phyloP scores from a whole-genome alignment of 1,284 basidiomycete species.

The Austropuccinia psidii region DNA sequence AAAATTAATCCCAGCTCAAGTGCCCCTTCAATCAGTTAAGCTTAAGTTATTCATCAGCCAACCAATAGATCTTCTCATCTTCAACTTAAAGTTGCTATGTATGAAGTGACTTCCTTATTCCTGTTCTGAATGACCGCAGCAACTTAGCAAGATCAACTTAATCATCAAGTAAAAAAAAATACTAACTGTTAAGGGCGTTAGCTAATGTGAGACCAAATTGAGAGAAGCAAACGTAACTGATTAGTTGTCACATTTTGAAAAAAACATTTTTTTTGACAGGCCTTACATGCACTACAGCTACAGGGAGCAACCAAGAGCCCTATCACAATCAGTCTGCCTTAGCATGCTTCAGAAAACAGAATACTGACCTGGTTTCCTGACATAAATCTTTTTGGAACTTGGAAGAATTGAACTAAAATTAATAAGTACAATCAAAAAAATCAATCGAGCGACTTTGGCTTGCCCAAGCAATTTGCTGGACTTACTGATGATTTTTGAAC shows the following conservation, averaged over 20 bases:
- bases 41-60: too few relatives aligned
- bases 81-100: too few relatives aligned
- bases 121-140: too few relatives aligned
- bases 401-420: neutral
- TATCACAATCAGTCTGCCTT: too few relatives aligned
- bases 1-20: too few relatives aligned
- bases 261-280: too few relatives aligned
- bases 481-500: neutral
- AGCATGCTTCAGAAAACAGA: neutral
- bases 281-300: constrained; percentile 22
- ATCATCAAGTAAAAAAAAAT: too few relatives aligned
- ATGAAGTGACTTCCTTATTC: too few relatives aligned
- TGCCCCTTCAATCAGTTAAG: too few relatives aligned
- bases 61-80: too few relatives aligned
- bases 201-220: neutral
- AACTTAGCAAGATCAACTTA: too few relatives aligned
- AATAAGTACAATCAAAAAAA: neutral
- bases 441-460: neutral
- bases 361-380: neutral
- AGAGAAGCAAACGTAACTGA: neutral
- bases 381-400: neutral
- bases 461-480: neutral
- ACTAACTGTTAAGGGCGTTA: constrained; percentile 20
- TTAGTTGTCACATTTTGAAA: neutral
- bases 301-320: too few relatives aligned